Evolutionary conservation across 1,284 basidiomycete genomes (phyloP).

Genomic region (Rhodotorula sp.): DNA sequence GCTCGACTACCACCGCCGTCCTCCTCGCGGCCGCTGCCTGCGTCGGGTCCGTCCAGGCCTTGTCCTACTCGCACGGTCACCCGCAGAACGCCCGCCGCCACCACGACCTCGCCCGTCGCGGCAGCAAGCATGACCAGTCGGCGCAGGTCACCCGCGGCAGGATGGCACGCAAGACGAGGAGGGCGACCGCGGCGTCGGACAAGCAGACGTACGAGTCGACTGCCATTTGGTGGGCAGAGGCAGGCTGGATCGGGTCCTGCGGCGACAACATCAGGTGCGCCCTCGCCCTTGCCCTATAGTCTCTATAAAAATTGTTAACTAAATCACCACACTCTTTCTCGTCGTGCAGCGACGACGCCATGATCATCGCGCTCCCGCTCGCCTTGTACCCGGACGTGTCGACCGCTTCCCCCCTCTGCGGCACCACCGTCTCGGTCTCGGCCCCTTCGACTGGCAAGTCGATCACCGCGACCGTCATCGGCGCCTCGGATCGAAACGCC

Average conservation of each 20-base stretch:
- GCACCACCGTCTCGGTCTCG: slow-evolving; percentile 7
- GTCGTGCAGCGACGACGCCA: slow-evolving; percentile 15
- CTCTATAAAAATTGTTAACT: no score
- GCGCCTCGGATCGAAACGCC: slow-evolving; percentile 23
- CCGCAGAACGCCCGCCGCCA: background rate
- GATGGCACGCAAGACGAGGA: background rate
- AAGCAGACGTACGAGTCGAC: slow-evolving; percentile 16
- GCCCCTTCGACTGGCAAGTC: slow-evolving; percentile 21
- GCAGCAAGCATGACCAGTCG: background rate
- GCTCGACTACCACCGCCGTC: background rate
- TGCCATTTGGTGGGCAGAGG: slow-evolving; percentile 27
- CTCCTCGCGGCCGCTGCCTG: background rate
- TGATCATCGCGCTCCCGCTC: slow-evolving; percentile 25
- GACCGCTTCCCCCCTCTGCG: slow-evolving; percentile 19
- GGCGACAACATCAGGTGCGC: slow-evolving; percentile 20
- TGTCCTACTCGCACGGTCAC: background rate
- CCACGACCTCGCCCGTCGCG: background rate
- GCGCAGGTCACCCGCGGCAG: background rate
- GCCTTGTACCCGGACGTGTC: slow-evolving; percentile 23
- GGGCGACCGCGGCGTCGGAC: background rate
- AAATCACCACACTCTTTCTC: no score
- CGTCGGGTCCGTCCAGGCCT: background rate
- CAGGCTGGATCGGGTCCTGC: slow-evolving; percentile 26
- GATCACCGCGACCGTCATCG: slow-evolving; percentile 24
- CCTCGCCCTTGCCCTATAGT: background rate